Base-by-base conservation (phyloP, 2,329 filamentous ascomycete genomes). In the Trichophyton benhamiae region DNA sequence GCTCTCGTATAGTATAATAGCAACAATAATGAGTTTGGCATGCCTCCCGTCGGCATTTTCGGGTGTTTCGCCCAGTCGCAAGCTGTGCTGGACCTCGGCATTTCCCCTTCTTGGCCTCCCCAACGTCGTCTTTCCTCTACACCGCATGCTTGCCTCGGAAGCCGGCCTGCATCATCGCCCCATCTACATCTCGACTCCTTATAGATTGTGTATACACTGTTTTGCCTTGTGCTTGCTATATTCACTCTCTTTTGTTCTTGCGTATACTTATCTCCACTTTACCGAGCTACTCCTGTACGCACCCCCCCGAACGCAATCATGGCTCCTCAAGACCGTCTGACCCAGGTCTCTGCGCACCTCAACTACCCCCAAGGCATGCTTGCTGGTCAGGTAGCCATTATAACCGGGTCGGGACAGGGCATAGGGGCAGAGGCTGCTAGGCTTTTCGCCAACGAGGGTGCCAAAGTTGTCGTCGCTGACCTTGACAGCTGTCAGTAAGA, bases 391-490 rank as follows among this genome's bases (percentile, higher is more conserved):
- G 84, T 87, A 15, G 90, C 90, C 69, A 95, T 96, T 72, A 87
- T 95, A 72, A 96, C 91, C 1, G 89, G 90, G 52, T 85, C 86
- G 17, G 89, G 88, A 7, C 89, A 95, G 73, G 91, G 91, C 63
- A 95, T 95, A 72, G 91, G 90, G 25, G 91, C 89, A 30, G 91
- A 95, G 76, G 81, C 87, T 36, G 90, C 90, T 6, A 81, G 85
- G 8, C 76, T 95, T 2, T 95, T 95, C 69, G 89, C 89, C 11
- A 92, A 91, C 63, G 89, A 96, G 74, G 91, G 91, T 25, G 89
- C 90, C 15, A 90, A 87, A 71, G 89, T 95, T 0, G 79, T 95
- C 9, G 79, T 95, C 53, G 86, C 88, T 25, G 91, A 95, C 75
- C 89, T 95, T 63, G 91, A 95, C 74, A 82, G 75, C 41, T 77